Percentiles rank a stretch among this genome's conserved stretches.
Evolutionary conservation across 306 rosid genomes (phyloP).

Genomic region (Lathyrus tuberosus): DNA sequence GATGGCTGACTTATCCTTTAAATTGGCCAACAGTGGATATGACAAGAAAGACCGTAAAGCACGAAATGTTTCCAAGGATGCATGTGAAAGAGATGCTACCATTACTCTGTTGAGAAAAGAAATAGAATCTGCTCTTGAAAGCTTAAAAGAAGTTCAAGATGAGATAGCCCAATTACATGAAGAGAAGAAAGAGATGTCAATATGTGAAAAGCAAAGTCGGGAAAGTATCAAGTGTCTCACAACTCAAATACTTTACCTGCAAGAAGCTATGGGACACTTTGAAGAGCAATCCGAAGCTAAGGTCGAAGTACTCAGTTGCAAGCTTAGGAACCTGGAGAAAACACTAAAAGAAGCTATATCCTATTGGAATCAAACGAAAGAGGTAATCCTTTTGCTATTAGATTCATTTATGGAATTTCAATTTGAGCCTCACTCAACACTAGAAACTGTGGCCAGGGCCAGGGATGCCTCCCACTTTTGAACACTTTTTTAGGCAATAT

Average conservation of each 20-base stretch:
- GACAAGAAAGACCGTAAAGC: conserved; percentile 41
- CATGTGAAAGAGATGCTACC: conserved; percentile 58
- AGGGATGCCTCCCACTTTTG: not conserved
- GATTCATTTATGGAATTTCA: not conserved
- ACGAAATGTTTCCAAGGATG: conserved; percentile 41
- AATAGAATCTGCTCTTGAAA: conserved; percentile 78
- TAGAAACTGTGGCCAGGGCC: not conserved
- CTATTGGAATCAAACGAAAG: conserved; percentile 59
- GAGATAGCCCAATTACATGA: conserved; percentile 73
- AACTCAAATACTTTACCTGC: conserved; percentile 59
- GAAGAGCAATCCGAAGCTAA: conserved; percentile 61
- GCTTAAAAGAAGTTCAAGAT: conserved; percentile 75
- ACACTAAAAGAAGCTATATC: conserved; percentile 60
- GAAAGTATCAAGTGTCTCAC: conserved; percentile 56
- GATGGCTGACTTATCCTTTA: conserved; percentile 43
- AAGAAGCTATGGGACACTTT: conserved; percentile 55
- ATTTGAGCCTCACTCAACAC: not conserved
- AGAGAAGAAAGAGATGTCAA: conserved; percentile 66
- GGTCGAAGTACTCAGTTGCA: conserved; percentile 58
- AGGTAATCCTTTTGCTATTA: conserved; percentile 51
- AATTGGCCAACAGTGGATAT: conserved; percentile 37
- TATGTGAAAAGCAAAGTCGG: conserved; percentile 55
- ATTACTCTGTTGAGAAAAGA: conserved; percentile 79
- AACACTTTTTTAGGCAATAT: not conserved
- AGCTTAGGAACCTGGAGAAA: conserved; percentile 53